phyloP scores from a whole-genome alignment of 1,284 basidiomycete species.

The Megacollybia platyphylla region DNA sequence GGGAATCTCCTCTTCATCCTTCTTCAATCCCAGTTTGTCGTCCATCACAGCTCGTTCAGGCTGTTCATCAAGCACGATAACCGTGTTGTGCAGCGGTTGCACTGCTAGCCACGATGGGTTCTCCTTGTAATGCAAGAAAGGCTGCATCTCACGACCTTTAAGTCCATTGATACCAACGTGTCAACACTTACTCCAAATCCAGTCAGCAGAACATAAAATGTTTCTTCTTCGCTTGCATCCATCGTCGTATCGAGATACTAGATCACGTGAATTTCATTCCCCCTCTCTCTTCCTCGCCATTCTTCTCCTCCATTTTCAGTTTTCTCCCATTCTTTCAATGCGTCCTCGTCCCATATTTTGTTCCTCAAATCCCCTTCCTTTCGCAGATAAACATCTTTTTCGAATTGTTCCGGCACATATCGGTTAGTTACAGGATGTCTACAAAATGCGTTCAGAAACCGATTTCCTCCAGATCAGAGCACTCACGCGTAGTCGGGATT shows the following conservation, averaged over 20 bases:
- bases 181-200: background rate
- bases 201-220: background rate
- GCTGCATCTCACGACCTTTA: constrained; percentile 17
- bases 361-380: constrained; percentile 34
- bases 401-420: constrained; percentile 36
- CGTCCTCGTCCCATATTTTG: constrained; percentile 69
- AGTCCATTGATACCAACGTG: background rate
- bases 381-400: constrained; percentile 35
- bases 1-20: constrained; percentile 5
- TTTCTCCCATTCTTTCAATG: constrained; percentile 61
- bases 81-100: constrained; percentile 32
- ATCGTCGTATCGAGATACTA: no score
- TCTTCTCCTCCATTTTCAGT: constrained; percentile 44
- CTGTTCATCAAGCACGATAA: constrained; percentile 15
- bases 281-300: constrained; percentile 45
- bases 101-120: constrained; percentile 50
- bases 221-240: background rate
- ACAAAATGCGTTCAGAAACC: constrained; percentile 4
- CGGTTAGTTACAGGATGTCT: constrained; percentile 68
- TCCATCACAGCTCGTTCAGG: constrained; percentile 2
- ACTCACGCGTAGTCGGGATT: constrained; percentile 66
- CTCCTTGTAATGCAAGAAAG: constrained; percentile 30
- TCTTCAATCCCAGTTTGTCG: background rate
- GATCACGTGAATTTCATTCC: no score
- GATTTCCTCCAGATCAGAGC: background rate